Evolutionary conservation across 805 yeast species (phyloP).

Genomic region (Wickerhamiella bombiphila): DNA sequence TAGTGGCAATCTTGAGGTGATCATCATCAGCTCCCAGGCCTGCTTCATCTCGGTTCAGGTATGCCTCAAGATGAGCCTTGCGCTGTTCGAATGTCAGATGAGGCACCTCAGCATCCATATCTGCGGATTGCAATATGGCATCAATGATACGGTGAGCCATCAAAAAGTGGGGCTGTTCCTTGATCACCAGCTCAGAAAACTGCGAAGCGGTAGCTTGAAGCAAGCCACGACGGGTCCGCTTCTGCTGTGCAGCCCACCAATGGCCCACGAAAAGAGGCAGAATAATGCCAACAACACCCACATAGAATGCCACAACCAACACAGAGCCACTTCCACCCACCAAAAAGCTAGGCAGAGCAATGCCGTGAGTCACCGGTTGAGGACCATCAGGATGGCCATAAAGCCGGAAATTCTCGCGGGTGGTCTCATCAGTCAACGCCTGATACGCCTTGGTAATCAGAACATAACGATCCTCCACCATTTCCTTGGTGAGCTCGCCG

Average conservation of each 20-base stretch:
- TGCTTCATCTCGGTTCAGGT: constrained; percentile 37
- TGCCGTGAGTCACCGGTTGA: constrained; percentile 77
- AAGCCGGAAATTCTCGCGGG: constrained; percentile 63
- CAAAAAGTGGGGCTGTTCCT: constrained; percentile 37
- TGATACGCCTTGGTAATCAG: constrained; percentile 83
- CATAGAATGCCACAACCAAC: constrained; percentile 49
- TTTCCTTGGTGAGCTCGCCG: constrained; percentile 40
- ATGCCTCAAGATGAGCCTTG: constrained; percentile 36
- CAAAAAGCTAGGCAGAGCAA: constrained; percentile 83
- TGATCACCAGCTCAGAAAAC: constrained; percentile 58
- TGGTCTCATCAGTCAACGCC: constrained; percentile 80
- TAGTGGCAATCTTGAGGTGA: constrained; percentile 39
- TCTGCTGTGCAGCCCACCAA: constrained; percentile 82
- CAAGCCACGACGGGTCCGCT: constrained; percentile 69
- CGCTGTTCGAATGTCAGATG: constrained; percentile 34
- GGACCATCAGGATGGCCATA: constrained; percentile 99
- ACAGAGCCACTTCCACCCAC: constrained; percentile 71
- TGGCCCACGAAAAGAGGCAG: constrained; percentile 68
- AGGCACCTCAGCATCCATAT: constrained; percentile 35
- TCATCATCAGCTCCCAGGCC: constrained; percentile 29
- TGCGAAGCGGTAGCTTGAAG: constrained; percentile 70
- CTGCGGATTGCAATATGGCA: constrained; percentile 53
- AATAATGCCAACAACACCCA: constrained; percentile 56
- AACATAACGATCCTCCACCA: constrained; percentile 64
- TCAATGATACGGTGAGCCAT: constrained; percentile 39